Evolutionary conservation across 2,329 filamentous ascomycete genomes (phyloP).

Genomic region (Capronia americana): DNA sequence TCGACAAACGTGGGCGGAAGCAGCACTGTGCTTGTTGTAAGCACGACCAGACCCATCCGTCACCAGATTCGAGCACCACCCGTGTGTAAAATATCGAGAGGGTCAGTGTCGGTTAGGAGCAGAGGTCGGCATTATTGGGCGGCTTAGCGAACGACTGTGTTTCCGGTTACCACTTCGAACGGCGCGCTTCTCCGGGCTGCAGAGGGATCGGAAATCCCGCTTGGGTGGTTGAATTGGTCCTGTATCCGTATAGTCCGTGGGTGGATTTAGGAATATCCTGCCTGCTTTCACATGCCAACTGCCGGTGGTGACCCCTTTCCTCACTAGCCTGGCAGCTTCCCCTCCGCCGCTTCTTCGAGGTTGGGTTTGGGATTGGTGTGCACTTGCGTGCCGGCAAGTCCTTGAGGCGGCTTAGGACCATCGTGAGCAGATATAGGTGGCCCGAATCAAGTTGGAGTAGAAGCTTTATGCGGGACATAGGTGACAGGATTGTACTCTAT

Average conservation of each 20-base stretch:
- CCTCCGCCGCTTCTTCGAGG: not conserved
- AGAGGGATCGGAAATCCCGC: too few relatives aligned
- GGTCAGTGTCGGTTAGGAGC: not conserved
- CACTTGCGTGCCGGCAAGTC: not conserved
- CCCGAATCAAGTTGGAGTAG: not conserved
- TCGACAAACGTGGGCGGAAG: constrained; percentile 4
- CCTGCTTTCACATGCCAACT: not conserved
- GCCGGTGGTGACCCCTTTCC: not conserved
- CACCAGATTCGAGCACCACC: constrained; percentile 22
- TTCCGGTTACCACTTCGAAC: too few relatives aligned
- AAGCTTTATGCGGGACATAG: not conserved
- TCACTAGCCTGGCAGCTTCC: not conserved
- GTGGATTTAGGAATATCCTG: not conserved
- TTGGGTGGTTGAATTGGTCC: not conserved
- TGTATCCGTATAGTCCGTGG: not conserved
- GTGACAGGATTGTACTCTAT: not conserved
- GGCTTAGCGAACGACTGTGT: not conserved
- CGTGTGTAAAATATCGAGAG: constrained; percentile 1
- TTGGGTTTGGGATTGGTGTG: not conserved
- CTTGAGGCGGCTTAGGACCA: not conserved
- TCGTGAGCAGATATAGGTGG: not conserved
- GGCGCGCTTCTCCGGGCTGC: not conserved
- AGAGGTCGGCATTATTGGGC: not conserved
- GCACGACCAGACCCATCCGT: constrained; percentile 28
- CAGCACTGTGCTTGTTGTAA: constrained; percentile 32